phyloP scores from a whole-genome alignment of 257 asterid species.

The Jacaranda copaia region DNA sequence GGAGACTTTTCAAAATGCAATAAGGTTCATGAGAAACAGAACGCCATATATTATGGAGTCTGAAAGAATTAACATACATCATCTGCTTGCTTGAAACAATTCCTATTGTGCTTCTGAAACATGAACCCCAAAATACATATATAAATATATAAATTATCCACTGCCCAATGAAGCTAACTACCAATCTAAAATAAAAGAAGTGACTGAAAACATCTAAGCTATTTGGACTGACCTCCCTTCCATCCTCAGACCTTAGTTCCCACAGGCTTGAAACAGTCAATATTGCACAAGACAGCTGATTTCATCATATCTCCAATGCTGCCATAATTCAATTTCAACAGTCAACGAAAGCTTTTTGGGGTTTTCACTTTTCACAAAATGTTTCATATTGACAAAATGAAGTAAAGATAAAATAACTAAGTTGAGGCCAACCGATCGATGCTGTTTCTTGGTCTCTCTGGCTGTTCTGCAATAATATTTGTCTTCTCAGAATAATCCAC shows the following conservation, averaged over 20 bases:
- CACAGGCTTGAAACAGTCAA: conserved; percentile 92
- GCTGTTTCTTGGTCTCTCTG: conserved; percentile 91
- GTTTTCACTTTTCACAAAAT: conserved; percentile 33
- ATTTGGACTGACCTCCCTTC: conserved; percentile 54
- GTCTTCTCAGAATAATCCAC: conserved; percentile 63
- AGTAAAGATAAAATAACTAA: conserved; percentile 32
- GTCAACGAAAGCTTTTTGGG: conserved; percentile 42
- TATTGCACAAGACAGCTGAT: conserved; percentile 95
- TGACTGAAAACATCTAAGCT: conserved; percentile 31
- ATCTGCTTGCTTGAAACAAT: conserved; percentile 36
- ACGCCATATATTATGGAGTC: conserved; percentile 11
- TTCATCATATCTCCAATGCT: conserved; percentile 95
- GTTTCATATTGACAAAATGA: conserved; percentile 15
- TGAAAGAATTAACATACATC: conserved; percentile 32
- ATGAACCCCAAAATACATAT: conserved; percentile 20
- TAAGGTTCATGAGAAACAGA: conserved; percentile 14
- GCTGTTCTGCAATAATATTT: conserved; percentile 64
- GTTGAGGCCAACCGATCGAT: conserved; percentile 88
- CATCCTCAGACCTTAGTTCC: conserved; percentile 70
- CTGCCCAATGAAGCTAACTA: conserved; percentile 32
- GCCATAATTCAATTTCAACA: conserved; percentile 56
- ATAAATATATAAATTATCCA: conserved; percentile 25
- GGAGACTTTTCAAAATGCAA: conserved; percentile 22
- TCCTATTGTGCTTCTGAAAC: conserved; percentile 19
- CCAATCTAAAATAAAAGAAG: conserved; percentile 29